Evolutionary conservation across 768 basidiomycete genomes (phyloP).

Genomic region (Termitomyces sp.): DNA sequence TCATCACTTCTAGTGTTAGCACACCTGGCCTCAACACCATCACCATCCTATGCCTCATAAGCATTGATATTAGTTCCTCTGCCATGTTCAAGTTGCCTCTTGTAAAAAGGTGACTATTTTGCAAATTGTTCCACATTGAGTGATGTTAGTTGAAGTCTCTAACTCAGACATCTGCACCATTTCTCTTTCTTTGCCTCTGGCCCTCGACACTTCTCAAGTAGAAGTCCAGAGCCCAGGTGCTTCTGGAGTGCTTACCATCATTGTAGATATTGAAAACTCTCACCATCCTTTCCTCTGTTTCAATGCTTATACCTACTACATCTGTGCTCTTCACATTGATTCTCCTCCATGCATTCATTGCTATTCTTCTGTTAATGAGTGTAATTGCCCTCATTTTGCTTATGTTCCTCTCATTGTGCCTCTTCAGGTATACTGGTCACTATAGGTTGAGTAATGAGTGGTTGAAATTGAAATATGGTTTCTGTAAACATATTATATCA

Average conservation of each 20-base stretch:
- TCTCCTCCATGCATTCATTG: too few relatives aligned
- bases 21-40: not conserved
- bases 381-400: too few relatives aligned
- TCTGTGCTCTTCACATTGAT: too few relatives aligned
- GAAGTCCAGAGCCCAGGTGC: not conserved
- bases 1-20: not conserved
- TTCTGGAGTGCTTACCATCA: not conserved
- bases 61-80: slow-evolving; percentile 8
- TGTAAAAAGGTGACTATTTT: slow-evolving; percentile 25
- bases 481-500: too few relatives aligned
- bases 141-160: slow-evolving; percentile 40
- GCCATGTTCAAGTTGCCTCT: slow-evolving; percentile 2
- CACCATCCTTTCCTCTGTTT: too few relatives aligned
- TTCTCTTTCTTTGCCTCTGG: not conserved
- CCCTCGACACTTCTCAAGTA: not conserved
- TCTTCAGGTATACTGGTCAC: too few relatives aligned
- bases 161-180: slow-evolving; percentile 17
- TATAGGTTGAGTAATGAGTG: too few relatives aligned
- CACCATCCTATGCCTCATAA: not conserved
- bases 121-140: slow-evolving; percentile 30
- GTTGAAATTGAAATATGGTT: too few relatives aligned
- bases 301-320: too few relatives aligned
- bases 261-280: not conserved
- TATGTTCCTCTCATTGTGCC: too few relatives aligned
- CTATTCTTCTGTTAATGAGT: too few relatives aligned